Conservation (phyloP, 1,284 basidiomycete genomes). For the Heterobasidion annosum region DNA sequence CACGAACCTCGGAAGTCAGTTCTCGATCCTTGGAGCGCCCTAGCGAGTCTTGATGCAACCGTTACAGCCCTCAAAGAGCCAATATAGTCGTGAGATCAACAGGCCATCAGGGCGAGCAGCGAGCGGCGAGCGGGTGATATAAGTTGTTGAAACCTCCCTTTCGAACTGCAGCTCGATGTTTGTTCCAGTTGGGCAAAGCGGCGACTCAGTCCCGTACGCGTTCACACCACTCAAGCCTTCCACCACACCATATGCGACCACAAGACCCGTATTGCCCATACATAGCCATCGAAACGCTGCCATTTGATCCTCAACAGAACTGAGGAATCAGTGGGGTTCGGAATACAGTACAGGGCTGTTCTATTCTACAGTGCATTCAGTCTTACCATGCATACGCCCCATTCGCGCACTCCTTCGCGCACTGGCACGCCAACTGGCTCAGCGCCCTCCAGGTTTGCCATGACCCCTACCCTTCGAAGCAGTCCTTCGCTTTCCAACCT, state of each 20-base stretch:
- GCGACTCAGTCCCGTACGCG: not conserved
- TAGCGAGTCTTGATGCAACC: no score
- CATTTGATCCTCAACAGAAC: no score
- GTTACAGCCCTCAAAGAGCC: no score
- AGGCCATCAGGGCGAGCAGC: not conserved
- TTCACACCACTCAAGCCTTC: not conserved
- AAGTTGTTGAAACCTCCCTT: no score
- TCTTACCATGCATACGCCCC: constrained; percentile 15
- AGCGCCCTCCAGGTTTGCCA: constrained; percentile 16
- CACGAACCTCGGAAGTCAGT: no score
- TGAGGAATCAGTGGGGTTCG: no score
- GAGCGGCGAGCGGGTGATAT: no score
- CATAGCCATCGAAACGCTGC: no score
- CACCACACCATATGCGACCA: not conserved
- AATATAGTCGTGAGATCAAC: not conserved
- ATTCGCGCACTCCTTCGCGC: constrained; percentile 21
- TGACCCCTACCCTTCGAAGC: constrained; percentile 19
- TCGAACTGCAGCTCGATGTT: not conserved
- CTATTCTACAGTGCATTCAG: no score
- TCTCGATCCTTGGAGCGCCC: no score
- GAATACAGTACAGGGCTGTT: no score
- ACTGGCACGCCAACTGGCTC: constrained; percentile 20
- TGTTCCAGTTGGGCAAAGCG: not conserved
- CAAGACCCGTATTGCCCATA: no score
- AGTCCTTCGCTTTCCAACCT: constrained; percentile 23